phyloP scores from a whole-genome alignment of 306 rosid species.

The Erythrophleum fordii region DNA sequence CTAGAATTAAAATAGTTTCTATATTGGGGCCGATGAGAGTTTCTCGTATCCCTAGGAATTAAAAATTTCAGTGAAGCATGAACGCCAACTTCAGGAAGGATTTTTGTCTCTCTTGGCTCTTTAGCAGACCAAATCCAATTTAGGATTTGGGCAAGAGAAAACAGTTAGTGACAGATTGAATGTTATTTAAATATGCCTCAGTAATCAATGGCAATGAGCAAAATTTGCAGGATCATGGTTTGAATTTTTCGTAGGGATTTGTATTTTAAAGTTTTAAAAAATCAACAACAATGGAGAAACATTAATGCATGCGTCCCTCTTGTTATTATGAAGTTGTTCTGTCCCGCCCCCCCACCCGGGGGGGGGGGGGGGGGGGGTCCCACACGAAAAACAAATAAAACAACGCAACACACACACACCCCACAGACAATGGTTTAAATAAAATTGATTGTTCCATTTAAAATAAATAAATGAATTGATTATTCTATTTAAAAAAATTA shows the following conservation, averaged over 20 bases:
- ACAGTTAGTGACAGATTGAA: slow-evolving; percentile 45
- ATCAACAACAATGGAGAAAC: not conserved
- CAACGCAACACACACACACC: too few species aligned
- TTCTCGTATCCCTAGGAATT: slow-evolving; percentile 42
- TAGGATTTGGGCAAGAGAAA: slow-evolving; percentile 67
- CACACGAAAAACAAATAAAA: too few species aligned
- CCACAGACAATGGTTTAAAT: too few species aligned
- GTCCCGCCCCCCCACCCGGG: too few species aligned
- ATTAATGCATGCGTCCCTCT: not conserved
- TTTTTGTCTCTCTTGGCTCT: slow-evolving; percentile 32
- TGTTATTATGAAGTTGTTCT: too few species aligned
- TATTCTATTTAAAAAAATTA: too few species aligned
- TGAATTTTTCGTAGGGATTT: not conserved
- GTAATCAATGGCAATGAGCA: not conserved
- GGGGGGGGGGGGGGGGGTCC: too few species aligned
- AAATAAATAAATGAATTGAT: too few species aligned
- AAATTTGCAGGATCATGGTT: not conserved
- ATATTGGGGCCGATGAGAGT: slow-evolving; percentile 27
- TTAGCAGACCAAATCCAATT: slow-evolving; percentile 54
- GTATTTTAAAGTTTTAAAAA: not conserved
- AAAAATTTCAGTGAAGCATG: slow-evolving; percentile 63
- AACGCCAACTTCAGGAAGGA: slow-evolving; percentile 60
- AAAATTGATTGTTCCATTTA: too few species aligned
- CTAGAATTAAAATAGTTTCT: slow-evolving; percentile 29
- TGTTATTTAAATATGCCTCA: slow-evolving; percentile 23